Percentiles rank a stretch among this genome's conserved stretches.
Conservation (phyloP, 164 flowering plant genomes). For the Vitis amurensis region DNA sequence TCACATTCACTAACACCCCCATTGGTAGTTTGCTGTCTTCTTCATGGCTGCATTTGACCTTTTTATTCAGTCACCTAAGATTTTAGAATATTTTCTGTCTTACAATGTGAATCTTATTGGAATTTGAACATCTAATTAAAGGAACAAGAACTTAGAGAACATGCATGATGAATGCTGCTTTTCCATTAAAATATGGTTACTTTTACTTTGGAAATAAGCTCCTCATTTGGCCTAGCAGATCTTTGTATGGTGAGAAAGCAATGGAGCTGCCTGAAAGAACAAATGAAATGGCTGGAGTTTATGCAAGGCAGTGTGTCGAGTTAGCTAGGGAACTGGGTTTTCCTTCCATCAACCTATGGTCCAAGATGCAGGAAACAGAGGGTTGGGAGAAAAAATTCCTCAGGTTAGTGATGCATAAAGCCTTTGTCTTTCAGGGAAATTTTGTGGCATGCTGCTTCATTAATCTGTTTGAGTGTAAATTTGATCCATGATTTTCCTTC, state of each 20-base stretch:
- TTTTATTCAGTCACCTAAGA: neutral
- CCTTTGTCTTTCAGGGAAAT: neutral
- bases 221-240: conserved; percentile 32
- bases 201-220: neutral
- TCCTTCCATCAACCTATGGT: conserved; percentile 66
- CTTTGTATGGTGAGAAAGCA: conserved; percentile 68
- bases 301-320: conserved; percentile 70
- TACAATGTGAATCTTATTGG: no score
- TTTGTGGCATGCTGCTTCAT: no score
- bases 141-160: neutral
- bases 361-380: conserved; percentile 81
- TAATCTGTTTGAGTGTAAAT: no score
- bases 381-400: conserved; percentile 80
- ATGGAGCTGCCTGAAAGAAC: conserved; percentile 70
- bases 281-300: conserved; percentile 66
- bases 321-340: conserved; percentile 64
- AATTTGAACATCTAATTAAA: neutral
- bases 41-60: neutral
- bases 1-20: neutral
- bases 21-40: neutral
- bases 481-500: no score
- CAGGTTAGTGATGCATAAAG: conserved; percentile 42
- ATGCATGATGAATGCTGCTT: neutral
- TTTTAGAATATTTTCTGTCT: neutral
- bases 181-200: neutral